A percentile compares a stretch with the other conserved stretches of the same genome.
Evolutionary conservation across 176 grass and related monocot genomes (phyloP).

Genomic region (Chrysopogon serrulatus): DNA sequence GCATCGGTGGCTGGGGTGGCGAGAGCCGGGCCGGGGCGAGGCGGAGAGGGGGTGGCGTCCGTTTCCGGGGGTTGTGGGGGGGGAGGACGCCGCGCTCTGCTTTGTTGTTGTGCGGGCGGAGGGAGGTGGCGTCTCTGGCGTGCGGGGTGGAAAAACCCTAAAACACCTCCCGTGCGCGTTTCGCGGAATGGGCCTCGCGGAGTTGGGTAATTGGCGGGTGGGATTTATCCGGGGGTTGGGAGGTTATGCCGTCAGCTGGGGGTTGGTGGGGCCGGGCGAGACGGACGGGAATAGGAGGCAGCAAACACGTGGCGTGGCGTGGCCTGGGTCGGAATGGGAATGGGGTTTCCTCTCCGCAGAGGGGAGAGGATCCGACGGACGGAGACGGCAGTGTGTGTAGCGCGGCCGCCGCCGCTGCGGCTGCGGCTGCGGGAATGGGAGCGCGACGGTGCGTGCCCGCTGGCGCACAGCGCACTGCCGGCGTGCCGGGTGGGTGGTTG

Average conservation of each 20-base stretch:
- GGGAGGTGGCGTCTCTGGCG: not conserved
- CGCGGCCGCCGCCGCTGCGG: no score
- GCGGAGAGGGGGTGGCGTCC: not conserved
- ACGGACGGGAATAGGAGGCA: not conserved
- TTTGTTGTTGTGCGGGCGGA: not conserved
- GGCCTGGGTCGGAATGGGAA: not conserved
- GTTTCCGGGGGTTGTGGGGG: not conserved
- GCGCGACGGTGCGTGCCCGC: not conserved
- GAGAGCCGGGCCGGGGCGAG: not conserved
- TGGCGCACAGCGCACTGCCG: not conserved
- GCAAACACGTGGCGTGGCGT: not conserved
- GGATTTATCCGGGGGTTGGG: slow-evolving; percentile 11
- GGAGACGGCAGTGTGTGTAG: not conserved
- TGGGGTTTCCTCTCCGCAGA: not conserved
- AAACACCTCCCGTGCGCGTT: slow-evolving; percentile 32
- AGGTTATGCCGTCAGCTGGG: not conserved
- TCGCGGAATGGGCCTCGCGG: not conserved
- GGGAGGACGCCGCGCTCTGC: not conserved
- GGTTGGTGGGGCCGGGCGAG: not conserved
- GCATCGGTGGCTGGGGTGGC: slow-evolving; percentile 21
- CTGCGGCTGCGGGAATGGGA: not conserved
- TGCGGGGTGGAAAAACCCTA: slow-evolving; percentile 46
- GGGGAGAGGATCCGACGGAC: not conserved
- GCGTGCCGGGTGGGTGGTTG: not conserved
- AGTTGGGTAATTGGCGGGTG: not conserved